Conservation (phyloP, 345 rosid species). For the Populus tremula region DNA sequence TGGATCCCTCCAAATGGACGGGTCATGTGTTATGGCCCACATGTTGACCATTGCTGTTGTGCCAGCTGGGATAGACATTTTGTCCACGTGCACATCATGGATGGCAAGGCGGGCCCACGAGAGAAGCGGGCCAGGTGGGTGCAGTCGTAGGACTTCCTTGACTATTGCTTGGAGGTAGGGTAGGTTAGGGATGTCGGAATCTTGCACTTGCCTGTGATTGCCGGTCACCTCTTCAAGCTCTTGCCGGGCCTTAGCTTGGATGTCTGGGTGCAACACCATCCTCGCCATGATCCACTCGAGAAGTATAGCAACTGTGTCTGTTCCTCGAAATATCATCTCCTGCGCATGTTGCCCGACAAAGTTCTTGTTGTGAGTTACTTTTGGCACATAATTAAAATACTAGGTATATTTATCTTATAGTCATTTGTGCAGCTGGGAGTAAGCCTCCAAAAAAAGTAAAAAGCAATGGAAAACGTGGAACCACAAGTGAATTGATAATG, state of each 20-base stretch:
- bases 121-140: constrained; percentile 75
- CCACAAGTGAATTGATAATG: not conserved
- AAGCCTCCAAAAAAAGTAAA: not conserved
- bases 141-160: constrained; percentile 59
- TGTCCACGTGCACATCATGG: constrained; percentile 56
- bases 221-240: constrained; percentile 44
- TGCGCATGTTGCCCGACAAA: not conserved
- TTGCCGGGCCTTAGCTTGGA: constrained; percentile 45
- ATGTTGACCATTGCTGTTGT: constrained; percentile 75
- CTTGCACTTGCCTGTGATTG: constrained; percentile 31
- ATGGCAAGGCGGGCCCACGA: constrained; percentile 73
- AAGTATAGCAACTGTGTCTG: constrained; percentile 65
- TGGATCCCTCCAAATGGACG: constrained; percentile 53
- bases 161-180: constrained; percentile 57
- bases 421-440: not conserved
- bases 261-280: constrained; percentile 54
- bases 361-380: not conserved
- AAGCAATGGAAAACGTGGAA: not conserved
- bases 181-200: constrained; percentile 50
- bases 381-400: not conserved
- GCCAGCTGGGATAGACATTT: constrained; percentile 53
- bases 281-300: constrained; percentile 74
- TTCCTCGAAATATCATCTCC: constrained; percentile 74
- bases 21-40: constrained; percentile 80
- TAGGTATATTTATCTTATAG: not conserved